A percentile compares a stretch with the other conserved stretches of the same genome.
These are phyloP conservation scores for Condylostoma magnum DNA, from an alignment of 169 alveolate species.

Conservation along the genomic window DNA sequence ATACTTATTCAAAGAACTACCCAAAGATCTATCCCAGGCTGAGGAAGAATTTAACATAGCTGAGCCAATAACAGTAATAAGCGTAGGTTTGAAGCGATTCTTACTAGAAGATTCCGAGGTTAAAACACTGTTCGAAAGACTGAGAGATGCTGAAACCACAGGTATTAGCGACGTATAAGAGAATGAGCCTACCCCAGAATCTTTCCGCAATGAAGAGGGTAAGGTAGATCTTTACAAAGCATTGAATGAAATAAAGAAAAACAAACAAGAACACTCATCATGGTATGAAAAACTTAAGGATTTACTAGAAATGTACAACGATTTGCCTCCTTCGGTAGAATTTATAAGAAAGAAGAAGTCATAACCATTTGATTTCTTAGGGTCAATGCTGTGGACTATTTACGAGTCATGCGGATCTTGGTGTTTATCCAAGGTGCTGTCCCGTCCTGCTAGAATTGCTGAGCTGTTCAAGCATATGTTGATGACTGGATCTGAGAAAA, in stretches of 20 bases:
- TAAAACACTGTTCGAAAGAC: background rate
- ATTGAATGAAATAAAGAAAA: background rate
- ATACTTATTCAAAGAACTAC: background rate
- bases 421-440: background rate
- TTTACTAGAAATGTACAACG: background rate
- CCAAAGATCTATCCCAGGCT: slow-evolving; percentile 12
- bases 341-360: background rate
- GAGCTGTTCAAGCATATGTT: background rate
- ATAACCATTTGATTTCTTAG: background rate
- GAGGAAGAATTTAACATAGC: background rate
- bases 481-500: background rate
- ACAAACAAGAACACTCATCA: background rate
- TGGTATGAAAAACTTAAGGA: background rate
- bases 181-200: background rate
- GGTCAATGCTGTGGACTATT: slow-evolving; percentile 20
- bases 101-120: too few relatives aligned
- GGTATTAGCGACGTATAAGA: background rate
- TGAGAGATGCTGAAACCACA: background rate
- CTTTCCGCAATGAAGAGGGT: background rate
- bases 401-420: slow-evolving; percentile 3
- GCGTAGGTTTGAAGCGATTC: too few relatives aligned
- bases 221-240: background rate
- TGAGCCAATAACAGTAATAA: too few relatives aligned
- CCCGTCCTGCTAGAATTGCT: background rate
- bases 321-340: background rate